Evolutionary conservation across 768 basidiomycete genomes (phyloP).

Genomic region (Termitomyces titanicus): DNA sequence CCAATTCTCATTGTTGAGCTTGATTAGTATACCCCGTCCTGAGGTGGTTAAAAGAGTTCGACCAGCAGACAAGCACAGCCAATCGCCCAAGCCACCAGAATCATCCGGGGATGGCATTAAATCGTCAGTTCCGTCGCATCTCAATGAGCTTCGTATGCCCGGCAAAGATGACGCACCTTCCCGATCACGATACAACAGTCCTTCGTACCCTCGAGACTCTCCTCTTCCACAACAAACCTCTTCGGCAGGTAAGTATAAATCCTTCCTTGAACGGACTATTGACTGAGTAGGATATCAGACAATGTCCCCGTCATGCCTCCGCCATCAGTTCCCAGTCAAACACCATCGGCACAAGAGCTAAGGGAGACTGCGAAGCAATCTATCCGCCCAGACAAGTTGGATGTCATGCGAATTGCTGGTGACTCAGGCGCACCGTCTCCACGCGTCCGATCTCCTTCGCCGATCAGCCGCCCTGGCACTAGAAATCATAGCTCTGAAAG

Average conservation of each 20-base stretch:
- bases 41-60: constrained; percentile 70
- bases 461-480: constrained; percentile 62
- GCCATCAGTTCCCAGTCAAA: constrained; percentile 74
- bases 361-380: constrained; percentile 77
- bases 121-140: constrained; percentile 13
- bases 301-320: constrained; percentile 66
- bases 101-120: constrained; percentile 10
- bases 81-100: constrained; percentile 29
- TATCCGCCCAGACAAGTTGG: constrained; percentile 43
- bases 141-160: constrained; percentile 15
- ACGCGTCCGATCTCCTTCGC: constrained; percentile 63
- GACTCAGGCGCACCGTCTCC: constrained; percentile 57
- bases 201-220: constrained; percentile 17
- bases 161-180: constrained; percentile 20
- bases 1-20: not conserved
- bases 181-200: constrained; percentile 25
- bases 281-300: constrained; percentile 38
- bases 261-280: constrained; percentile 34
- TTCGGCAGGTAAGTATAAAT: constrained; percentile 24
- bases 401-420: constrained; percentile 44
- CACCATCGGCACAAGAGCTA: constrained; percentile 72
- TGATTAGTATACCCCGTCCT: constrained; percentile 67
- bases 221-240: constrained; percentile 15
- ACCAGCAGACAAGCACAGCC: constrained; percentile 33
- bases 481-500: constrained; percentile 71